phyloP scores from a whole-genome alignment of 805 yeast genomes.

The Yamadazyma sp. region DNA sequence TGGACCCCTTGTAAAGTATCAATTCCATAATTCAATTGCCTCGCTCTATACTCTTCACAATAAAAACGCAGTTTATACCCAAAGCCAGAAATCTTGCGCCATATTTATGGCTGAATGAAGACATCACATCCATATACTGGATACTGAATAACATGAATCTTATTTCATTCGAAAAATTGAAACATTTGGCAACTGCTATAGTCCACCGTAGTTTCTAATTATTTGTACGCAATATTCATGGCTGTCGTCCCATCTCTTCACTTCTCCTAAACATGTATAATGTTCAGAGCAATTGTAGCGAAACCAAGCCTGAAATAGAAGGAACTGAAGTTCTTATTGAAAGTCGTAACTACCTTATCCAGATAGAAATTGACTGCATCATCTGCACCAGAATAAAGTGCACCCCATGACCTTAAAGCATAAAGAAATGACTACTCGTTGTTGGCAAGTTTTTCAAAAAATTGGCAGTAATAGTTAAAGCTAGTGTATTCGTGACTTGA shows the following conservation, averaged over 20 bases:
- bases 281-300: no score
- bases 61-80: constrained; percentile 16
- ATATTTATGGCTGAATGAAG: constrained; percentile 15
- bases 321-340: constrained; percentile 10
- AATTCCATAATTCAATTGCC: constrained; percentile 20
- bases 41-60: constrained; percentile 14
- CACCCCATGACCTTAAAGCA: constrained; percentile 32
- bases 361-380: no score
- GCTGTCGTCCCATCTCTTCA: constrained; percentile 16
- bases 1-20: constrained; percentile 27
- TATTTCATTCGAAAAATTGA: constrained; percentile 20
- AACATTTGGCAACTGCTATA: constrained; percentile 16
- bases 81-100: constrained; percentile 18
- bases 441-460: constrained; percentile 22
- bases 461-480: constrained; percentile 25
- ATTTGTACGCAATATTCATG: constrained; percentile 6
- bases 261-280: constrained; percentile 23
- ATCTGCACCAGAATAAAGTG: constrained; percentile 18
- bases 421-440: constrained; percentile 22
- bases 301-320: no score
- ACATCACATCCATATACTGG: constrained; percentile 23
- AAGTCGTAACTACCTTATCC: no score
- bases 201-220: constrained; percentile 18
- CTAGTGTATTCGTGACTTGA: constrained; percentile 17
- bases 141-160: constrained; percentile 22